phyloP scores from a whole-genome alignment of 352 stramenopile species.

The Globisporangium abappressorium region DNA sequence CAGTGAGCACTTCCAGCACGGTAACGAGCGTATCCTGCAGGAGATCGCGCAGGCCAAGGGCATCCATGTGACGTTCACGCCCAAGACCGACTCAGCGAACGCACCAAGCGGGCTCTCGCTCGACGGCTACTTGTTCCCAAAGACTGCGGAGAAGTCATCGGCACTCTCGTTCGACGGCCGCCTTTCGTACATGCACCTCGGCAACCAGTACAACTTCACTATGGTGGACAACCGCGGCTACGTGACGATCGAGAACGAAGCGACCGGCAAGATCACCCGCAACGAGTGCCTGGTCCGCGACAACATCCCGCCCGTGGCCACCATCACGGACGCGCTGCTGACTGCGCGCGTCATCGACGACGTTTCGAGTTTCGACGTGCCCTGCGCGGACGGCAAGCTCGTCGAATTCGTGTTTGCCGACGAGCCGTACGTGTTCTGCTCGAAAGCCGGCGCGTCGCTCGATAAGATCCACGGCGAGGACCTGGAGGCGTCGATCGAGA shows the following conservation, averaged over 20 bases:
- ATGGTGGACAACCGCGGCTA: slow-evolving; percentile 29
- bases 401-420: slow-evolving; percentile 30
- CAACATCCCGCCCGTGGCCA: slow-evolving; percentile 25
- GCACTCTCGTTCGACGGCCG: slow-evolving; percentile 27
- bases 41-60: slow-evolving; percentile 26
- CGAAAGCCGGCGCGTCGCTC: slow-evolving; percentile 12
- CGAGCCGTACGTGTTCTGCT: slow-evolving; percentile 38
- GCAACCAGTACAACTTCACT: slow-evolving; percentile 31
- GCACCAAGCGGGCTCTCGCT: slow-evolving; percentile 14
- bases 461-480: slow-evolving; percentile 18
- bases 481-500: slow-evolving; percentile 18
- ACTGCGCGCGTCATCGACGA: slow-evolving; percentile 27
- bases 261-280: slow-evolving; percentile 16
- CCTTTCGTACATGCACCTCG: slow-evolving; percentile 25
- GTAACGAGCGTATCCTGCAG: slow-evolving; percentile 21
- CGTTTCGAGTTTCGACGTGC: slow-evolving; percentile 16
- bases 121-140: slow-evolving; percentile 23
- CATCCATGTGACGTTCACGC: slow-evolving; percentile 26
- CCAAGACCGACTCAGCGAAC: slow-evolving; percentile 13
- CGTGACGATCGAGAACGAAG: slow-evolving; percentile 26
- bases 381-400: slow-evolving; percentile 22
- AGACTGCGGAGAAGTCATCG: slow-evolving; percentile 1
- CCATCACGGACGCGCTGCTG: slow-evolving; percentile 16
- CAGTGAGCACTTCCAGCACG: slow-evolving; percentile 21
- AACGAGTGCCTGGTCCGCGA: slow-evolving; percentile 19